Evolutionary conservation across 106 monocot genomes (phyloP).

Genomic region (Dendrobium officinale): DNA sequence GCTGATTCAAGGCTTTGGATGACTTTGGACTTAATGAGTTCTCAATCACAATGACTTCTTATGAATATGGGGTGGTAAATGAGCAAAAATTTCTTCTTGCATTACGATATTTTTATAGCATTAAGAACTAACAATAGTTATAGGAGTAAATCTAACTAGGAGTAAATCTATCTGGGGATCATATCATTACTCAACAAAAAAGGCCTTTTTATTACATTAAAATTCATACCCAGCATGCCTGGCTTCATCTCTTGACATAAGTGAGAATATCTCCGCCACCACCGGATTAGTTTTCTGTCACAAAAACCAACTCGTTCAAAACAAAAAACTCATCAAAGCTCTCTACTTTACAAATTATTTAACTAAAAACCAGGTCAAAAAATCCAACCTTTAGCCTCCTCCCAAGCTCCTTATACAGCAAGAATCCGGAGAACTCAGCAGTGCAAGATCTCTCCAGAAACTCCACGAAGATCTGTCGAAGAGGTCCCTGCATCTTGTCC

Average conservation of each 20-base stretch:
- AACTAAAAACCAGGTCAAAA: not conserved
- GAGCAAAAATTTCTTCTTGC: too few species aligned
- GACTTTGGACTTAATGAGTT: too few species aligned
- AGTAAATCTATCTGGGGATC: too few species aligned
- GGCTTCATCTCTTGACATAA: conserved; percentile 99
- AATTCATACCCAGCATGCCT: conserved; percentile 92
- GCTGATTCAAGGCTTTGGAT: too few species aligned
- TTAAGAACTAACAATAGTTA: too few species aligned
- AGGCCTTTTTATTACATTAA: too few species aligned
- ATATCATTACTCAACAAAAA: too few species aligned
- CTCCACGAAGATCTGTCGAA: conserved; percentile 90
- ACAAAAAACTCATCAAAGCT: not conserved
- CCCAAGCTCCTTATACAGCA: conserved; percentile 99
- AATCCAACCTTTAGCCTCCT: conserved; percentile 82
- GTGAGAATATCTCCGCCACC: conserved; percentile 97
- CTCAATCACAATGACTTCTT: too few species aligned
- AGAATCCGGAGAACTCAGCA: conserved; percentile 96
- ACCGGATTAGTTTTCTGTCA: conserved; percentile 98
- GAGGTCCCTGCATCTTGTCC: conserved; percentile 75
- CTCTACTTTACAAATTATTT: not conserved
- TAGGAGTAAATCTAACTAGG: too few species aligned
- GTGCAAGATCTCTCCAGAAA: conserved; percentile 98
- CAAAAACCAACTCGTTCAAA: not conserved
- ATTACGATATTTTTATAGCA: too few species aligned
- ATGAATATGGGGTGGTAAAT: too few species aligned